phyloP scores from a whole-genome alignment of 352 stramenopile species.

The Pythium oligandrum region DNA sequence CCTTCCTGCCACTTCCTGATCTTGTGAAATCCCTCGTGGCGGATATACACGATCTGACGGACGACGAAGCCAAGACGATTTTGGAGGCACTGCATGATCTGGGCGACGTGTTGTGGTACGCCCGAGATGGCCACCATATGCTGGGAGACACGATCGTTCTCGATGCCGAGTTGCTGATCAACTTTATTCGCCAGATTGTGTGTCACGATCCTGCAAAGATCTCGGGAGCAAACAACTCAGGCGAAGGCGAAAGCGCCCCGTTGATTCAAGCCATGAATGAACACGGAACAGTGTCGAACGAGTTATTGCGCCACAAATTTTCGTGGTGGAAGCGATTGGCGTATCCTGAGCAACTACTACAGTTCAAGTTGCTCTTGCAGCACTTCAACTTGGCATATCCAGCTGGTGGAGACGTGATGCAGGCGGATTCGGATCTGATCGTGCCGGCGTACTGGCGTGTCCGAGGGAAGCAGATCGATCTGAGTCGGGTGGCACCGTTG shows the following conservation, averaged over 20 bases:
- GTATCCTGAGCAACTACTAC: conserved; percentile 8
- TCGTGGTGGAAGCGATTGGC: neutral
- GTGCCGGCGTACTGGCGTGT: conserved; percentile 3
- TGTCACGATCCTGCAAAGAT: conserved; percentile 4
- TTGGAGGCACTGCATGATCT: conserved; percentile 12
- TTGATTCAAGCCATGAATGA: neutral
- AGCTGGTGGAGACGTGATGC: neutral
- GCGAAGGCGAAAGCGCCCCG: neutral
- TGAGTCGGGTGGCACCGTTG: neutral
- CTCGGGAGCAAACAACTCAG: no score
- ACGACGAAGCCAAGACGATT: neutral
- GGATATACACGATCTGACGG: no score
- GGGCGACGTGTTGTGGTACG: conserved; percentile 15
- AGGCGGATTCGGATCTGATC: conserved; percentile 11
- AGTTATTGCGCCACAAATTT: no score
- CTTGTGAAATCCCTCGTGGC: no score
- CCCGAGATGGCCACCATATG: neutral
- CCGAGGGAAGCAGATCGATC: conserved; percentile 1
- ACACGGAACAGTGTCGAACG: no score
- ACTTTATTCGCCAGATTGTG: conserved; percentile 12
- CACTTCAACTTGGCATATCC: conserved; percentile 11
- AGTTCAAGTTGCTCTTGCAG: conserved; percentile 17
- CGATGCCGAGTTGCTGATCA: conserved; percentile 8
- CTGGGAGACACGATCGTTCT: conserved; percentile 9
- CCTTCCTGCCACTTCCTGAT: neutral